Percentiles rank a stretch among this genome's conserved stretches.
phyloP scores from a whole-genome alignment of 2,329 filamentous ascomycete genomes.

The Fusarium tanahbumbuense region DNA sequence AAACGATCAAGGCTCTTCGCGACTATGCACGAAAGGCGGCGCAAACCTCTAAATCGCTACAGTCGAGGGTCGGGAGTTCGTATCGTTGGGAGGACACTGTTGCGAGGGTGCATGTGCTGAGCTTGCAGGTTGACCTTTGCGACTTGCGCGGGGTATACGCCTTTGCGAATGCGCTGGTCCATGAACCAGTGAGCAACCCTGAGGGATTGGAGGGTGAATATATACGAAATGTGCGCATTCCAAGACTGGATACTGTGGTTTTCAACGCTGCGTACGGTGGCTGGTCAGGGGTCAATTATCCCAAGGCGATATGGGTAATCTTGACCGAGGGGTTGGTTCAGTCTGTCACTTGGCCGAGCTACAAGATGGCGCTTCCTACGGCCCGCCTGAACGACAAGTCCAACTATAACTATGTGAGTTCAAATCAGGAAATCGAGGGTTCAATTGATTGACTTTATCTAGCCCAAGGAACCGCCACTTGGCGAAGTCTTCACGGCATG shows the following conservation, averaged over 20 bases:
- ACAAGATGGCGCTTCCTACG: conserved; percentile 72
- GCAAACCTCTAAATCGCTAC: conserved; percentile 53
- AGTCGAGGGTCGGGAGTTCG: conserved; percentile 52
- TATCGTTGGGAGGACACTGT: conserved; percentile 56
- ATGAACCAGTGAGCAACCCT: conserved; percentile 60
- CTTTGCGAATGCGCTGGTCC: conserved; percentile 60
- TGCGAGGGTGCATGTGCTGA: conserved; percentile 67
- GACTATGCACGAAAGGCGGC: conserved; percentile 64
- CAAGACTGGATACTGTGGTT: conserved; percentile 81
- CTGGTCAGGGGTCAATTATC: conserved; percentile 83
- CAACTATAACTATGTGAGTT: conserved; percentile 51
- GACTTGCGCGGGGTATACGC: conserved; percentile 63
- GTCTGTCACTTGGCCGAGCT: conserved; percentile 80
- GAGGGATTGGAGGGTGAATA: conserved; percentile 53
- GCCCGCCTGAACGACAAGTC: conserved; percentile 56
- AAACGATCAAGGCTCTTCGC: conserved; percentile 74
- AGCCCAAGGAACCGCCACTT: conserved; percentile 69
- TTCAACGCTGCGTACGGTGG: conserved; percentile 92
- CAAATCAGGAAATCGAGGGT: background rate
- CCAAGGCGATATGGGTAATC: conserved; percentile 63
- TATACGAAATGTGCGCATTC: conserved; percentile 63
- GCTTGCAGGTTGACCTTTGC: conserved; percentile 70
- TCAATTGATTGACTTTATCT: conserved; percentile 38
- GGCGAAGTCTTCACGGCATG: conserved; percentile 92
- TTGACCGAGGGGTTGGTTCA: conserved; percentile 72